Base-by-base conservation (phyloP, 176 grass and related monocot species). In the Paspalum notatum region DNA sequence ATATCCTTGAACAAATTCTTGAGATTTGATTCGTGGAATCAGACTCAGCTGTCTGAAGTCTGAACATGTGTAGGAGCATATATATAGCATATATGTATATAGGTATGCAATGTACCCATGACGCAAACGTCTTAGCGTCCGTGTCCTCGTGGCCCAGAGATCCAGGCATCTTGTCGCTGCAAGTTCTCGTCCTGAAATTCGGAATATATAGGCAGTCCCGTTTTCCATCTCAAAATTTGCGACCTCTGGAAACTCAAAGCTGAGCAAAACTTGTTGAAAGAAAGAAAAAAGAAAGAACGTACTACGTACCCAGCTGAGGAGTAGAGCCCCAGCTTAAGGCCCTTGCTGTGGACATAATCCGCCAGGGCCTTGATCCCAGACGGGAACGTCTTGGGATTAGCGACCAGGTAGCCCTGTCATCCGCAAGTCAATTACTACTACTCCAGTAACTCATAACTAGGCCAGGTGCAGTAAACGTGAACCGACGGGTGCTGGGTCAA, bases 361-460 rank as follows among this genome's bases (percentile, higher is more conserved):
- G 87, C 87, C 12, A 94, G 75, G 66, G 89, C 87, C 83, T 94
- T 94, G 4, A 94, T 94, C 72, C 92, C 89, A 4, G 92, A 89
- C 1, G 92, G 92, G 77, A 94, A 94, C 45, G 81, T 85, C 20
- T 40, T 62, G 3, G 80, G 66, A n/a, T 91, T 82, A 76, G 76
- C 77, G 10, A 75, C 64, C 58, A 91, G 13, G 72, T 87, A 59
- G 41, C 92, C 92, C 92, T 94, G 68, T 53, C 21, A 61, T 32
- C 32, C 2, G 9, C 2, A 47, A 47, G 27, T 68, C 55, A 20
- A 12, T 40, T 41, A 64, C 14, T 8, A 11, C n/a, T n/a, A n/a
- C 32, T 32, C 32, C 3, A 32, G 32, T 32, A 32, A 32, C 32
- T 3, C 32, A 32, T 32, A 32, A 32, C 32, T 32, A 32, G n/a